Percentiles rank a stretch among this genome's conserved stretches.
Conservation (phyloP, 2,329 filamentous ascomycete species). For the Eutypella sp. region DNA sequence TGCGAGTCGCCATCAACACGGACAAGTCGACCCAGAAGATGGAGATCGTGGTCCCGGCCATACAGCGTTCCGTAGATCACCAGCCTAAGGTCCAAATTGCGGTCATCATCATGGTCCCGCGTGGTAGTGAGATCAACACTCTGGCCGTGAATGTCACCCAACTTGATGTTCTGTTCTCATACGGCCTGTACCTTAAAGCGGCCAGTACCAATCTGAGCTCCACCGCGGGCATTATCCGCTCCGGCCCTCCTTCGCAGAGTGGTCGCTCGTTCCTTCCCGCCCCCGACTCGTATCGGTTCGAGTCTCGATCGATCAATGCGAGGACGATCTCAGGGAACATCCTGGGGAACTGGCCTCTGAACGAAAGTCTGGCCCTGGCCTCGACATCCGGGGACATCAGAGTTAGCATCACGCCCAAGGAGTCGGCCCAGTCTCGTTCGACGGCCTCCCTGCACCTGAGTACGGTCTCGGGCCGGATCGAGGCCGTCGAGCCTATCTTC, state of each 20-base stretch:
- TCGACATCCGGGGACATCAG: constrained; percentile 40
- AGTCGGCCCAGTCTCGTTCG: constrained; percentile 28
- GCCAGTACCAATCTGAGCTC: constrained; percentile 31
- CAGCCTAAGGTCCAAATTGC: constrained; percentile 44
- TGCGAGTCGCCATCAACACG: constrained; percentile 29
- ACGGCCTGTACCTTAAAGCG: constrained; percentile 30
- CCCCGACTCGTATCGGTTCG: constrained; percentile 34
- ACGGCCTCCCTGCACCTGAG: constrained; percentile 37
- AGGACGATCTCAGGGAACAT: constrained; percentile 40
- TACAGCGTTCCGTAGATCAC: constrained; percentile 23
- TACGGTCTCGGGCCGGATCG: constrained; percentile 40
- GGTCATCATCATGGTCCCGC: constrained; percentile 43
- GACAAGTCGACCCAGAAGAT: constrained; percentile 33
- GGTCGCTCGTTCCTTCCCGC: constrained; percentile 22
- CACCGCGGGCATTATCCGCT: constrained; percentile 34
- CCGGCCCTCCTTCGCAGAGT: constrained; percentile 31
- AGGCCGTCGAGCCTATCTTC: constrained; percentile 37
- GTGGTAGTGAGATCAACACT: constrained; percentile 29
- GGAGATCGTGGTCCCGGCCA: constrained; percentile 33
- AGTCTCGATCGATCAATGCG: constrained; percentile 37
- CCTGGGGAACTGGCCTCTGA: constrained; percentile 45
- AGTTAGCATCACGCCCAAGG: constrained; percentile 36
- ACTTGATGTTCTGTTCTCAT: constrained; percentile 35
- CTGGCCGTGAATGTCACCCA: constrained; percentile 31
- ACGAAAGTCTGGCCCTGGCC: constrained; percentile 41